A percentile compares a stretch with the other conserved stretches of the same genome.
These are phyloP conservation scores for Amanita polypyramis DNA, from an alignment of 768 basidiomycete species.

Conservation along the genomic window DNA sequence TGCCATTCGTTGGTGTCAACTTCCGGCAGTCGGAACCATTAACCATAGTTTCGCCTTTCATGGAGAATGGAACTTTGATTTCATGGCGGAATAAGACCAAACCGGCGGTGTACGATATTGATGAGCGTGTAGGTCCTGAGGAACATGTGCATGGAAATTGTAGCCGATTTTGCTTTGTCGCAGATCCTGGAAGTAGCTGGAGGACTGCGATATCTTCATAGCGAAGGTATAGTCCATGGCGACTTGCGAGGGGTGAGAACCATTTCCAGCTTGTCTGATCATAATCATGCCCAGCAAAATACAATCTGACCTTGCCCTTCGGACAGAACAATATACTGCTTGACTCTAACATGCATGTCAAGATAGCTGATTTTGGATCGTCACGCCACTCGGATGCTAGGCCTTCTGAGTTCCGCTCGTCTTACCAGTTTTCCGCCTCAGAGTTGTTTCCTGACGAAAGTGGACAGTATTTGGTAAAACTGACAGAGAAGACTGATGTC, in stretches of 20 bases:
- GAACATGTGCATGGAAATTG: background rate
- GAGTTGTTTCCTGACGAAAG: background rate
- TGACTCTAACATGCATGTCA: background rate
- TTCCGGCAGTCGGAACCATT: background rate
- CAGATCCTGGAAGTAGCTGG: background rate
- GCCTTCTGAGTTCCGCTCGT: background rate
- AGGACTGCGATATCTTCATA: background rate
- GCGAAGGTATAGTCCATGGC: background rate
- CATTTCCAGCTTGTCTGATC: background rate
- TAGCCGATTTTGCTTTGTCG: background rate
- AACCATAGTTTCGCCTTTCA: background rate
- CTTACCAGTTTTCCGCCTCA: background rate
- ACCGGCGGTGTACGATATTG: background rate
- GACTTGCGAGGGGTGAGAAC: background rate
- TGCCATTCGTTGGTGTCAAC: background rate
- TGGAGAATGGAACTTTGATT: slow-evolving; percentile 1
- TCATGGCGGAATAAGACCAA: background rate
- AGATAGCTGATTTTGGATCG: slow-evolving; percentile 1
- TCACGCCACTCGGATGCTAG: background rate
- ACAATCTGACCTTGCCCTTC: background rate
- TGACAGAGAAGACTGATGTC: background rate
- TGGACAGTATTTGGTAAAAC: background rate
- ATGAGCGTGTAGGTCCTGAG: background rate
- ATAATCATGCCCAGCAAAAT: too few relatives aligned
- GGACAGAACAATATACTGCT: background rate